Evolutionary conservation across 78 protist genomes (phyloP).

Genomic region (Corallochytrium limacisporum): DNA sequence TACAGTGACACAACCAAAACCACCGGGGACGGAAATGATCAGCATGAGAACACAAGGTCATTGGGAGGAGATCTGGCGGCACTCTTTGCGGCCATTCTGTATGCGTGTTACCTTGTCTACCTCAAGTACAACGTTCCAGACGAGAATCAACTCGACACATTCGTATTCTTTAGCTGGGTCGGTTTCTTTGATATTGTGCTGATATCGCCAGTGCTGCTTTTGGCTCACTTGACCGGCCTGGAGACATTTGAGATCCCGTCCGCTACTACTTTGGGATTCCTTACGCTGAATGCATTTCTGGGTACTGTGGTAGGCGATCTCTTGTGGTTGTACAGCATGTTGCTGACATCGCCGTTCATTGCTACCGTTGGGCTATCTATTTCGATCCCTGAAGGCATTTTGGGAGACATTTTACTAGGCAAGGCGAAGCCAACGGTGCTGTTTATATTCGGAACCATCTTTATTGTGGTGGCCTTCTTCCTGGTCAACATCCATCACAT

Average conservation of each 20-base stretch:
- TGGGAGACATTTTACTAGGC: background rate
- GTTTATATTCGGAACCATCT: background rate
- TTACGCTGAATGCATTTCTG: slow-evolving; percentile 22
- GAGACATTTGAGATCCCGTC: slow-evolving; percentile 18
- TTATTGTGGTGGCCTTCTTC: too few species aligned
- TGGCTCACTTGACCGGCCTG: slow-evolving; percentile 9
- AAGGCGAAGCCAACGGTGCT: background rate
- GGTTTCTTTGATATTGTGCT: slow-evolving; percentile 18
- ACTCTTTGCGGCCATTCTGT: slow-evolving; percentile 21
- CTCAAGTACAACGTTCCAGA: background rate
- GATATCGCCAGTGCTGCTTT: slow-evolving; percentile 13
- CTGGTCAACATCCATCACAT: too few species aligned
- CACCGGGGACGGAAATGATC: too few species aligned
- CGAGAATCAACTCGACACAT: slow-evolving; percentile 6
- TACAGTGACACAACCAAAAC: too few species aligned
- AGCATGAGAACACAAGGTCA: too few species aligned
- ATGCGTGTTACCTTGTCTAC: slow-evolving; percentile 38
- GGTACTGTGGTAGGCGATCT: slow-evolving; percentile 47
- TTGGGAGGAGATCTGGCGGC: slow-evolving; percentile 40
- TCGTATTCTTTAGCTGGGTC: slow-evolving; percentile 34
- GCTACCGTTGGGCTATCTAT: slow-evolving; percentile 58
- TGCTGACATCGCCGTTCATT: slow-evolving; percentile 46
- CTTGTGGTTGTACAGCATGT: slow-evolving; percentile 45
- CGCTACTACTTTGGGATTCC: background rate
- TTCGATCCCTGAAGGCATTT: slow-evolving; percentile 50